Conservation (phyloP, 2,329 filamentous ascomycete genomes). For the Fusarium mundagurra region DNA sequence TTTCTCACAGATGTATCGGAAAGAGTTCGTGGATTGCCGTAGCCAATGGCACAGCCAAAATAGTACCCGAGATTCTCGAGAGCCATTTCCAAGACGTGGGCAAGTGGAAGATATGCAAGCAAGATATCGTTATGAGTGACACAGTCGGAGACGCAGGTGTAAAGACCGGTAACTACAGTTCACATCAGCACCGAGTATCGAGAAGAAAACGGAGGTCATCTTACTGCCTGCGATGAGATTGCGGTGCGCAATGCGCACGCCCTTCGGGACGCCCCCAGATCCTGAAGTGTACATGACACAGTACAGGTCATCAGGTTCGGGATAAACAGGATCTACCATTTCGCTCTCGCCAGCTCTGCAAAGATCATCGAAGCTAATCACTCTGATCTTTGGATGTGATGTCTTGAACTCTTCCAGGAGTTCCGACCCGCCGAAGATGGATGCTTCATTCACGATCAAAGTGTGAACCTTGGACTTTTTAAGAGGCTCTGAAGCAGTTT, state of each 20-base stretch:
- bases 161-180: conserved; percentile 75
- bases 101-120: conserved; percentile 90
- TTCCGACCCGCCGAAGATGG: conserved; percentile 59
- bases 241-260: conserved; percentile 83
- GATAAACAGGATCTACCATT: conserved; percentile 74
- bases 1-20: conserved; percentile 87
- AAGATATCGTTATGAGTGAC: conserved; percentile 81
- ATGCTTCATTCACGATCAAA: conserved; percentile 70
- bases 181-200: background rate
- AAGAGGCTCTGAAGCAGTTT: conserved; percentile 65
- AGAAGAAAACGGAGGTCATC: background rate
- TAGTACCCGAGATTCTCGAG: conserved; percentile 91
- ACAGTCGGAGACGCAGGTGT: conserved; percentile 78
- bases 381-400: conserved; percentile 62
- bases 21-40: conserved; percentile 88
- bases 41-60: conserved; percentile 90
- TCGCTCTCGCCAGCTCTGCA: conserved; percentile 69
- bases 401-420: conserved; percentile 66
- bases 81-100: conserved; percentile 95
- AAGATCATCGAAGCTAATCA: conserved; percentile 65
- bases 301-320: conserved; percentile 78
- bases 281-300: conserved; percentile 90
- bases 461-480: conserved; percentile 64
- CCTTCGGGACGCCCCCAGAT: conserved; percentile 88
- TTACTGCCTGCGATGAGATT: conserved; percentile 76